A percentile compares a stretch with the other conserved stretches of the same genome.
phyloP scores from a whole-genome alignment of 2,329 filamentous ascomycete genomes.

The Penicillium sp. region DNA sequence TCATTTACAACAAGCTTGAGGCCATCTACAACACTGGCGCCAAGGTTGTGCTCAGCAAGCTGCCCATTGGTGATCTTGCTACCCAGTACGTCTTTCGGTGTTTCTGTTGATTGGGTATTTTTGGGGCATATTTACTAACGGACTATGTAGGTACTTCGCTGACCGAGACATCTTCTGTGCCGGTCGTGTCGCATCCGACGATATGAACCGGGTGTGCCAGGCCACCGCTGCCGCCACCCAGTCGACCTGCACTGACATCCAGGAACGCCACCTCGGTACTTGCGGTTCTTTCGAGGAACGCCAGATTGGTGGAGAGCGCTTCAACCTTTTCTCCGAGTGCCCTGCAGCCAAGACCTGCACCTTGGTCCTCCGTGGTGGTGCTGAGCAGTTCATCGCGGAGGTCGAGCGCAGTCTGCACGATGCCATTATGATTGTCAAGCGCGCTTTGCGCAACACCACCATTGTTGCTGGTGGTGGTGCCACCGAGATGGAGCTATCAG shows the following conservation, averaged over 20 bases:
- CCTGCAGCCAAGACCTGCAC: slow-evolving; percentile 96
- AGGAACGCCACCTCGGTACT: slow-evolving; percentile 80
- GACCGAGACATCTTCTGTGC: slow-evolving; percentile 98
- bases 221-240: slow-evolving; percentile 90
- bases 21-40: slow-evolving; percentile 89
- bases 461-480: slow-evolving; percentile 96
- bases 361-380: slow-evolving; percentile 87
- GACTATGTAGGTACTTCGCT: slow-evolving; percentile 68
- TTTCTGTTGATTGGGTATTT: not conserved
- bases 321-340: slow-evolving; percentile 98
- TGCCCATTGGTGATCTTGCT: slow-evolving; percentile 94
- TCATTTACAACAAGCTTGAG: slow-evolving; percentile 99
- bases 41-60: slow-evolving; percentile 94
- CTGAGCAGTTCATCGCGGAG: slow-evolving; percentile 98
- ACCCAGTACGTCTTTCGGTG: slow-evolving; percentile 63
- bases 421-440: slow-evolving; percentile 99
- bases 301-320: slow-evolving; percentile 94
- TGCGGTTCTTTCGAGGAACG: slow-evolving; percentile 92
- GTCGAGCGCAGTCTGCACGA: slow-evolving; percentile 97
- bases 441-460: slow-evolving; percentile 88
- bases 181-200: slow-evolving; percentile 83
- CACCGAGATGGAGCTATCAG: slow-evolving; percentile 93
- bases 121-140: not conserved
- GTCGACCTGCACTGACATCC: slow-evolving; percentile 95
- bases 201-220: slow-evolving; percentile 94